Conservation (phyloP, 352 stramenopile species). For the Phytophthora sp. region DNA sequence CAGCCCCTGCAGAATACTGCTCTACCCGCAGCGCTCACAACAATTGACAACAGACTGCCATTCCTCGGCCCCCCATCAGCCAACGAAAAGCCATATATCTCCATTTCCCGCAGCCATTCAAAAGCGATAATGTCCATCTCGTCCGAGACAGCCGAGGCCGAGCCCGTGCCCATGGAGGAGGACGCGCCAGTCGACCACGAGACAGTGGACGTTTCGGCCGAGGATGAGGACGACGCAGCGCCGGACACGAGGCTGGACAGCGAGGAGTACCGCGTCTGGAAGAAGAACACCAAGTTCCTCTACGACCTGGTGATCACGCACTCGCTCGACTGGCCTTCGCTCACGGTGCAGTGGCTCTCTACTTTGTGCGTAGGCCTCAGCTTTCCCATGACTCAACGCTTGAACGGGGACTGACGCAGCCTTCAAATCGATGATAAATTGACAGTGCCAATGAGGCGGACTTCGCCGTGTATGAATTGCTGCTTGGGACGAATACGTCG, state of each 20-base stretch:
- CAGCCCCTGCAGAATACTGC: no score
- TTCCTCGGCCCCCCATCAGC: conserved; percentile 11
- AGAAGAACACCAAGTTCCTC: conserved; percentile 99
- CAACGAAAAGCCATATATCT: conserved; percentile 25
- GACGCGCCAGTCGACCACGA: conserved; percentile 11
- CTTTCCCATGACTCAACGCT: not conserved
- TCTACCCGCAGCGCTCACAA: not conserved
- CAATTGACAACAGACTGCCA: conserved; percentile 5
- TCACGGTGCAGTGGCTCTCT: conserved; percentile 98
- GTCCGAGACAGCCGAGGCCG: conserved; percentile 6
- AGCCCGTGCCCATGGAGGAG: conserved; percentile 7
- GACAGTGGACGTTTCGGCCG: conserved; percentile 2
- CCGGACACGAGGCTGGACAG: conserved; percentile 93
- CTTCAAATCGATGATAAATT: not conserved
- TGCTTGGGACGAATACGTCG: conserved; percentile 98
- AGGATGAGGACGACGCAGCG: conserved; percentile 38
- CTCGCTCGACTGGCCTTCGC: conserved; percentile 98
- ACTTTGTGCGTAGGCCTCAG: conserved; percentile 11
- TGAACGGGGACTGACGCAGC: not conserved
- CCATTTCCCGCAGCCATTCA: conserved; percentile 5
- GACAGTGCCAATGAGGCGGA: conserved; percentile 71
- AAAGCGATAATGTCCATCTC: not conserved
- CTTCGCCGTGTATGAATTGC: conserved; percentile 95
- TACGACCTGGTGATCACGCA: conserved; percentile 99
- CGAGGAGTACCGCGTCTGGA: conserved; percentile 99